Evolutionary conservation across 768 basidiomycete species (phyloP).

Genomic region (Xerocomellus chrysenteron): DNA sequence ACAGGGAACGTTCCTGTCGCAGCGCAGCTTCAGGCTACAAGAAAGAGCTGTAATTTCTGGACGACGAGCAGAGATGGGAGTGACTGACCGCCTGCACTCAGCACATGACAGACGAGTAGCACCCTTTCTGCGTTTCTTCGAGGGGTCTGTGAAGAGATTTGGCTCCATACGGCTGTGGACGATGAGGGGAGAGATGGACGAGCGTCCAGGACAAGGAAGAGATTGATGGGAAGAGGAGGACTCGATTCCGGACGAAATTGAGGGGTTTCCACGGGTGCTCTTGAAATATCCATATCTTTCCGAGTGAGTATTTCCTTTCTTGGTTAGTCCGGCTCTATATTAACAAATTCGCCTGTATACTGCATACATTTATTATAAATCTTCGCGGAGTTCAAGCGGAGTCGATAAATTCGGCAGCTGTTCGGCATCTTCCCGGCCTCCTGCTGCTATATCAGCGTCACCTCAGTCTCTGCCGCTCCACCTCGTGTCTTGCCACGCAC

Average conservation of each 20-base stretch:
- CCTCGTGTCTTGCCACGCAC: conserved; percentile 16
- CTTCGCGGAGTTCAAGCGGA: conserved; percentile 28
- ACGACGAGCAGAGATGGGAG: not conserved
- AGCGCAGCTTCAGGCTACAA: conserved; percentile 39
- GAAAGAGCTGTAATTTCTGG: not conserved
- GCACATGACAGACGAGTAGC: conserved; percentile 78
- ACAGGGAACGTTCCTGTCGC: conserved; percentile 76
- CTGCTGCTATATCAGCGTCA: not conserved
- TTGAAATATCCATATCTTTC: conserved; percentile 19
- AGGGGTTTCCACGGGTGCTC: conserved; percentile 10
- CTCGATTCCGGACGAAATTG: conserved; percentile 17
- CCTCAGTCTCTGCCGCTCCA: conserved; percentile 2
- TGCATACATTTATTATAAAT: not conserved
- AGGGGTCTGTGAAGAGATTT: conserved; percentile 29
- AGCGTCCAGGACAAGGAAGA: conserved; percentile 25
- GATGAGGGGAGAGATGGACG: not conserved
- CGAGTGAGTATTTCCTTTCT: conserved; percentile 19
- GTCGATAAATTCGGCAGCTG: not conserved
- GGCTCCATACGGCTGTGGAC: conserved; percentile 21
- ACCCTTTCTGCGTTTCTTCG: conserved; percentile 65
- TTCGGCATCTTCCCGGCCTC: conserved; percentile 7
- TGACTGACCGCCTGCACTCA: conserved; percentile 66
- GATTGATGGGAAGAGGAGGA: conserved; percentile 25
- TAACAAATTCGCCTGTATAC: conserved; percentile 8
- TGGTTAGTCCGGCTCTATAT: conserved; percentile 18